A percentile compares a stretch with the other conserved stretches of the same genome.
Conservation (phyloP, 2,329 filamentous ascomycete species). For the Claviceps sp. region DNA sequence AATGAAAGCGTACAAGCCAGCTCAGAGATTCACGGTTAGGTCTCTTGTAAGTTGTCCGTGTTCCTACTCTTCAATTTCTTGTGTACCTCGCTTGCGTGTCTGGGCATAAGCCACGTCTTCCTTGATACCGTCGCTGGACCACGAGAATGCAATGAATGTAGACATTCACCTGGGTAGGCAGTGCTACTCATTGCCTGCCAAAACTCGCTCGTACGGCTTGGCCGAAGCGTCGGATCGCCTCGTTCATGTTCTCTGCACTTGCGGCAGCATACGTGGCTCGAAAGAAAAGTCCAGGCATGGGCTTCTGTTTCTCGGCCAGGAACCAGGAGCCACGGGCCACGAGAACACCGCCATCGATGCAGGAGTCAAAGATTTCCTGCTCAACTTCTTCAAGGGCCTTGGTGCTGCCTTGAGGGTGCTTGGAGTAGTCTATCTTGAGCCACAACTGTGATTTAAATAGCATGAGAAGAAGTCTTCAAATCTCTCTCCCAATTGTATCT, state of each 20-base stretch:
- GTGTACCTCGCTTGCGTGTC: too few species aligned
- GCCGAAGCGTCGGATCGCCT: conserved; percentile 64
- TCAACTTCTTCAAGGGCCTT: conserved; percentile 56
- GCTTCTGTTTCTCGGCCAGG: conserved; percentile 54
- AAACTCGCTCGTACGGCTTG: conserved; percentile 53
- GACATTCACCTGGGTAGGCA: background rate
- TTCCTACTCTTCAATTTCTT: too few species aligned
- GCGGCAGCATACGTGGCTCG: conserved; percentile 82
- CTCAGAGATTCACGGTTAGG: background rate
- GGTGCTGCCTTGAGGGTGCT: conserved; percentile 46
- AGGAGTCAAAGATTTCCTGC: conserved; percentile 69
- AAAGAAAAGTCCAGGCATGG: conserved; percentile 62
- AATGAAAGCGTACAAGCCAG: background rate
- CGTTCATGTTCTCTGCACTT: conserved; percentile 52
- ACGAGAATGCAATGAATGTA: background rate
- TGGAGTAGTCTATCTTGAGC: conserved; percentile 53
- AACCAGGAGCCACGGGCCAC: conserved; percentile 87
- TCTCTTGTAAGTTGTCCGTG: background rate
- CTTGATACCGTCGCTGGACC: too few species aligned
- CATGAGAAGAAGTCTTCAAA: background rate
- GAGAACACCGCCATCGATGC: conserved; percentile 65
- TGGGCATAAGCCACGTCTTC: too few species aligned
- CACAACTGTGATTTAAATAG: conserved; percentile 40
- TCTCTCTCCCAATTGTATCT: background rate
- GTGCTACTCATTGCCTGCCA: conserved; percentile 17